Conservation (phyloP, 2,329 filamentous ascomycete genomes). For the Elsinoe ampelina region DNA sequence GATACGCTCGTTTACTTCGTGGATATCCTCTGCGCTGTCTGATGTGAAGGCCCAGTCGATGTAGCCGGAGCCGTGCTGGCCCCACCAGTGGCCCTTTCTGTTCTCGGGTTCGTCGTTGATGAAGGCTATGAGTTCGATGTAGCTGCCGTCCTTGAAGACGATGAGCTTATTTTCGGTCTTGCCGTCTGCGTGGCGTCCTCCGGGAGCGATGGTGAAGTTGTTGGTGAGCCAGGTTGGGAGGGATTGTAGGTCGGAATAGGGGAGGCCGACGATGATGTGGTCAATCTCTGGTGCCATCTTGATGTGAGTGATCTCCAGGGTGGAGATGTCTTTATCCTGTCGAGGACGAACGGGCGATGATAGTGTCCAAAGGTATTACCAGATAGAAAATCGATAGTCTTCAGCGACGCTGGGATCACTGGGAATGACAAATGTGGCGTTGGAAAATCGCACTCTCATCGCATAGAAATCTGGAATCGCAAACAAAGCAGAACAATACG, state of each 20-base stretch:
- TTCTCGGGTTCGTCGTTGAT: conserved; percentile 36
- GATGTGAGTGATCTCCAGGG: too few relatives aligned
- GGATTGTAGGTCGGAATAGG: conserved; percentile 38
- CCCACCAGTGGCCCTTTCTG: conserved; percentile 50
- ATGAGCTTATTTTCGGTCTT: conserved; percentile 54
- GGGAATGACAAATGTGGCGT: too few relatives aligned
- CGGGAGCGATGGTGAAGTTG: conserved; percentile 50
- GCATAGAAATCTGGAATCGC: not conserved
- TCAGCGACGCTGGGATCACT: too few relatives aligned
- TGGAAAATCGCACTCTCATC: too few relatives aligned
- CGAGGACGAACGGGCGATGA: too few relatives aligned
- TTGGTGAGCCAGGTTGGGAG: conserved; percentile 44
- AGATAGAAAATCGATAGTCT: too few relatives aligned
- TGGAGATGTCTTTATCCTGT: too few relatives aligned
- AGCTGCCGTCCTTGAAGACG: conserved; percentile 53
- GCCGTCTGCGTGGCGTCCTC: conserved; percentile 53
- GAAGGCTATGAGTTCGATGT: conserved; percentile 59
- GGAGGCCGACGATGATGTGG: conserved; percentile 56
- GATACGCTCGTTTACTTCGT: conserved; percentile 27
- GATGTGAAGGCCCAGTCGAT: conserved; percentile 54
- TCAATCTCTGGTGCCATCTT: conserved; percentile 30
- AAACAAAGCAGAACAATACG: not conserved
- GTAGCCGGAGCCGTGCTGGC: conserved; percentile 40
- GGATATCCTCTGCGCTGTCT: conserved; percentile 32
- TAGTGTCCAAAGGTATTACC: too few relatives aligned